These are phyloP conservation scores for Priceomyces castillae DNA, from an alignment of 805 yeast species.

Conservation along the genomic window DNA sequence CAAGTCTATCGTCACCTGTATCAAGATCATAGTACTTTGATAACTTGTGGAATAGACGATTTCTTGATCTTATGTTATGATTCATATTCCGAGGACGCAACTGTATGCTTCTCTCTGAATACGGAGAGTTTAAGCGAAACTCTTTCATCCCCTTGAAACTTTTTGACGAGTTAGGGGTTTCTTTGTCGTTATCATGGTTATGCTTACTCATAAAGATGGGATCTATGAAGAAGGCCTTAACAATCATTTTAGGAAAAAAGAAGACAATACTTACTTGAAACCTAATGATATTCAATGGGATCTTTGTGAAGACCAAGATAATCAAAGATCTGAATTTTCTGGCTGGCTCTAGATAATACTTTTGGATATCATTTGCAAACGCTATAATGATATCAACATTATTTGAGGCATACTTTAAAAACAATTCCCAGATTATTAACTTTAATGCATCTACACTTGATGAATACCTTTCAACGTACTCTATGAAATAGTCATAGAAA, in stretches of 20 bases:
- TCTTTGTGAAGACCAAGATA: slow-evolving; percentile 8
- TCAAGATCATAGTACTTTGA: slow-evolving; percentile 7
- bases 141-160: slow-evolving; percentile 11
- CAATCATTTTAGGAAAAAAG: slow-evolving; percentile 21
- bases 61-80: slow-evolving; percentile 6
- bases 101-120: slow-evolving; percentile 1
- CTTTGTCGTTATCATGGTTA: not conserved
- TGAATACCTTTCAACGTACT: slow-evolving; percentile 1
- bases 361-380: slow-evolving; percentile 3
- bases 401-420: slow-evolving; percentile 9
- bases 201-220: slow-evolving; percentile 9
- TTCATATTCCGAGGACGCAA: slow-evolving; percentile 17
- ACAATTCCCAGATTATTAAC: slow-evolving; percentile 15
- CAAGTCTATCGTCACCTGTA: not conserved
- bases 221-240: slow-evolving; percentile 15
- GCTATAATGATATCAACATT: slow-evolving; percentile 4
- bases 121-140: slow-evolving; percentile 9
- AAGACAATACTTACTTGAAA: slow-evolving; percentile 13
- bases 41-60: slow-evolving; percentile 6
- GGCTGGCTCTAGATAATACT: slow-evolving; percentile 11
- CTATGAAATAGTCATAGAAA: not conserved
- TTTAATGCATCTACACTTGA: slow-evolving; percentile 6
- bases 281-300: slow-evolving; percentile 18
- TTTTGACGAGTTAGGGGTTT: slow-evolving; percentile 1
- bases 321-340: slow-evolving; percentile 6